Evolutionary conservation across 371 early-diverging fungal species (phyloP).

Genomic region (Mucor irregularis): DNA sequence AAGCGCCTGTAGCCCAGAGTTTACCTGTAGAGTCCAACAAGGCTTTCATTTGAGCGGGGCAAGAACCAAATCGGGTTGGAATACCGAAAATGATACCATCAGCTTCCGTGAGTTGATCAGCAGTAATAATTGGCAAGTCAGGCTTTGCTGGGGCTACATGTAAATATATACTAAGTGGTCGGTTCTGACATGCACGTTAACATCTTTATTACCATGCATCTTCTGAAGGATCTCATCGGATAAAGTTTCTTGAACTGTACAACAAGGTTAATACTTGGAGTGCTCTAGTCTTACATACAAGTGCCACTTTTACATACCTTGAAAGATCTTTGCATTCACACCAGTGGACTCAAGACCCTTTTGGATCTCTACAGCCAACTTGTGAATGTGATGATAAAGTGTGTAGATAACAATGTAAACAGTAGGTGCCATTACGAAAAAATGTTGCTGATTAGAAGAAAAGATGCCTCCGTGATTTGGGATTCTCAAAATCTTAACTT

Average conservation of each 20-base stretch:
- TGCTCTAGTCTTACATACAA: no score
- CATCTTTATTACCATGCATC: no score
- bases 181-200: no score
- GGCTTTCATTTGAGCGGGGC: slow-evolving; percentile 77
- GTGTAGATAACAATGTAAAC: slow-evolving; percentile 70
- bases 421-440: neutral
- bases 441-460: neutral
- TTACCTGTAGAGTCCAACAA: slow-evolving; percentile 71
- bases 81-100: slow-evolving; percentile 82
- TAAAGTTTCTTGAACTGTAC: slow-evolving; percentile 67
- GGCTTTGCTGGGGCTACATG: slow-evolving; percentile 60
- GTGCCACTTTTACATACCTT: no score
- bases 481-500: no score
- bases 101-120: slow-evolving; percentile 57
- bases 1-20: slow-evolving; percentile 67
- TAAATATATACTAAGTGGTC: no score
- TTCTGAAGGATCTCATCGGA: slow-evolving; percentile 62
- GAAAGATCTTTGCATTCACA: slow-evolving; percentile 3
- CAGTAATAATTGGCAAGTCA: slow-evolving; percentile 62
- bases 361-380: slow-evolving; percentile 62
- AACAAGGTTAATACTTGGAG: no score
- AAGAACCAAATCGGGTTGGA: slow-evolving; percentile 57
- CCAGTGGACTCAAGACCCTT: slow-evolving; percentile 24
- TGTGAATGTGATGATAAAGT: slow-evolving; percentile 74
- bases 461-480: no score